Percentiles rank a stretch among this genome's conserved stretches.
phyloP scores from a whole-genome alignment of 192 early-diverging fungal species.

The Entomortierella chlamydospora region DNA sequence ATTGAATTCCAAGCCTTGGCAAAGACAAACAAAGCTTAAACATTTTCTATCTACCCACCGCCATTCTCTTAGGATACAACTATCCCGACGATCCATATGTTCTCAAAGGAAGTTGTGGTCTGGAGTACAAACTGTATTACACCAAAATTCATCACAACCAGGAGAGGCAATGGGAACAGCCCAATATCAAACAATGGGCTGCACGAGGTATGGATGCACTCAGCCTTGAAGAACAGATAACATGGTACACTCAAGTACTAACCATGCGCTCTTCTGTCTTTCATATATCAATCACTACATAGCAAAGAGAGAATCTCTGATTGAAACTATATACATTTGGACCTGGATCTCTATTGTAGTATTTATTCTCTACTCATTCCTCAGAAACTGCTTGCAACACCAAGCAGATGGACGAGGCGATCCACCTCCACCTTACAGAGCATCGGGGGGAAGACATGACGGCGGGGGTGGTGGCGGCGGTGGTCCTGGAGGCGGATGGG shows the following conservation, averaged over 20 bases:
- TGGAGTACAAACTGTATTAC: slow-evolving; percentile 55
- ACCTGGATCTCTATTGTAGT: slow-evolving; percentile 31
- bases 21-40: too few relatives aligned
- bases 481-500: slow-evolving; percentile 11
- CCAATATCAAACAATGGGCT: slow-evolving; percentile 21
- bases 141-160: slow-evolving; percentile 11
- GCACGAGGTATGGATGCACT: slow-evolving; percentile 20
- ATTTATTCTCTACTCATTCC: slow-evolving; percentile 25
- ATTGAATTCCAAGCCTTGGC: too few relatives aligned
- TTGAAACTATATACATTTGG: slow-evolving; percentile 16
- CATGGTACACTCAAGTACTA: too few relatives aligned
- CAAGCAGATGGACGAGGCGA: slow-evolving; percentile 1
- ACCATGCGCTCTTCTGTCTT: too few relatives aligned
- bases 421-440: slow-evolving; percentile 46
- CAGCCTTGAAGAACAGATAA: too few relatives aligned
- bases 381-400: slow-evolving; percentile 18
- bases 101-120: slow-evolving; percentile 56
- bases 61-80: slow-evolving; percentile 30
- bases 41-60: neutral
- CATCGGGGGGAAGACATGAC: slow-evolving; percentile 7
- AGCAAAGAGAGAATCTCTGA: slow-evolving; percentile 27
- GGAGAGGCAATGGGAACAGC: neutral
- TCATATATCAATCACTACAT: neutral
- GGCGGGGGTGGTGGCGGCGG: slow-evolving; percentile 24
- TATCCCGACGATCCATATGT: slow-evolving; percentile 59